Percentiles rank a stretch among this genome's conserved stretches.
phyloP scores from a whole-genome alignment of 2,329 filamentous ascomycete genomes.

The Calonectria ilicicola region DNA sequence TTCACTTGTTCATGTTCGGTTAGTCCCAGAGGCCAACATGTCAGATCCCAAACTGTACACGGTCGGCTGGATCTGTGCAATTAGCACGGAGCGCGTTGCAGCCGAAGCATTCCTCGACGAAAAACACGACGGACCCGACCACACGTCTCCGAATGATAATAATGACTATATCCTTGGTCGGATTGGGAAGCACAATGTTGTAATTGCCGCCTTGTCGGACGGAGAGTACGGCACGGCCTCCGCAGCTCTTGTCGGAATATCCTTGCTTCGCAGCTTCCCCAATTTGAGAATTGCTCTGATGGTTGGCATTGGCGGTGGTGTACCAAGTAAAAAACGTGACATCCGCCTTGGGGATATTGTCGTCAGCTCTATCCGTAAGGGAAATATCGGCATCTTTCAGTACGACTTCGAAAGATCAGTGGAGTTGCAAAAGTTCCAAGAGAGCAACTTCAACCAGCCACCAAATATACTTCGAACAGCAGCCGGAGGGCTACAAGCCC shows the following conservation, averaged over 20 bases:
- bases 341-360: slow-evolving; percentile 45
- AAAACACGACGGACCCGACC: not conserved
- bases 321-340: slow-evolving; percentile 45
- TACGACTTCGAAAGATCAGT: slow-evolving; percentile 37
- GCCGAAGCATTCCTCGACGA: not conserved
- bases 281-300: slow-evolving; percentile 41
- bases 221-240: no score
- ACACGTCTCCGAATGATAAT: not conserved
- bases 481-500: no score
- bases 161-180: not conserved
- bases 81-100: not conserved
- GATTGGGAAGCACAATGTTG: not conserved
- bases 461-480: no score
- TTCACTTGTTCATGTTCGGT: no score
- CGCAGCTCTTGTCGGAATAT: no score
- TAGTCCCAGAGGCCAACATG: no score
- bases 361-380: slow-evolving; percentile 5
- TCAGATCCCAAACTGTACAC: no score
- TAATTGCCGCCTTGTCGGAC: not conserved
- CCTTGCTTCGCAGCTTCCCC: slow-evolving; percentile 41
- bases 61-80: no score
- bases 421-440: slow-evolving; percentile 21
- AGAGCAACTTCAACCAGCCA: slow-evolving; percentile 22
- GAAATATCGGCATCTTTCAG: slow-evolving; percentile 28
- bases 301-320: slow-evolving; percentile 42